Evolutionary conservation across 495 filamentous ascomycete genomes (phyloP).

Genomic region (Penicillium macrosclerotiorum): DNA sequence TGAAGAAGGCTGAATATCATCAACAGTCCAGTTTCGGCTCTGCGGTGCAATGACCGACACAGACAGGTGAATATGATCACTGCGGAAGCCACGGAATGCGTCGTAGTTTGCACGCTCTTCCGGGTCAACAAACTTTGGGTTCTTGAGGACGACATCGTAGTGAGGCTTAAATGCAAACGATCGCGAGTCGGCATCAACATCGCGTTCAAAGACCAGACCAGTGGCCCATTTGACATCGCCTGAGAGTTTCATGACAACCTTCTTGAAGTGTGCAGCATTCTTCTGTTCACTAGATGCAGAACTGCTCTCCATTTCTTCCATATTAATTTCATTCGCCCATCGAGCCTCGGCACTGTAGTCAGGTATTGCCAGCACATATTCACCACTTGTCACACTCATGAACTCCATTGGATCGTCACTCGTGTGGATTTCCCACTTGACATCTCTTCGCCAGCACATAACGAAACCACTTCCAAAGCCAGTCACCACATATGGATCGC

Average conservation of each 20-base stretch:
- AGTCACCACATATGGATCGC: slow-evolving; percentile 91
- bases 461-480: slow-evolving; percentile 91
- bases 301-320: slow-evolving; percentile 60
- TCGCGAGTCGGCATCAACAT: slow-evolving; percentile 60
- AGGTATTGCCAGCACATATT: slow-evolving; percentile 89
- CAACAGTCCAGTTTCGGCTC: slow-evolving; percentile 69
- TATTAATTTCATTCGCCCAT: slow-evolving; percentile 54
- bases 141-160: slow-evolving; percentile 84
- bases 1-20: slow-evolving; percentile 66
- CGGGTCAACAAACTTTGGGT: slow-evolving; percentile 68
- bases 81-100: slow-evolving; percentile 89
- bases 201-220: slow-evolving; percentile 88
- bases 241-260: slow-evolving; percentile 97
- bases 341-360: slow-evolving; percentile 89
- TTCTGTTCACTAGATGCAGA: slow-evolving; percentile 64
- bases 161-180: slow-evolving; percentile 89
- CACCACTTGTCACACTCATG: slow-evolving; percentile 92
- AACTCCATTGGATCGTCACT: slow-evolving; percentile 85
- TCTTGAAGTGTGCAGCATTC: slow-evolving; percentile 82
- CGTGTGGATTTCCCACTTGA: slow-evolving; percentile 77
- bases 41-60: slow-evolving; percentile 82
- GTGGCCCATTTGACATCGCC: slow-evolving; percentile 89
- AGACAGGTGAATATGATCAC: slow-evolving; percentile 93
- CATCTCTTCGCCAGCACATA: slow-evolving; percentile 96
- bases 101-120: slow-evolving; percentile 64